phyloP scores from a whole-genome alignment of 306 rosid genomes.

The Potentilla sterilis region DNA sequence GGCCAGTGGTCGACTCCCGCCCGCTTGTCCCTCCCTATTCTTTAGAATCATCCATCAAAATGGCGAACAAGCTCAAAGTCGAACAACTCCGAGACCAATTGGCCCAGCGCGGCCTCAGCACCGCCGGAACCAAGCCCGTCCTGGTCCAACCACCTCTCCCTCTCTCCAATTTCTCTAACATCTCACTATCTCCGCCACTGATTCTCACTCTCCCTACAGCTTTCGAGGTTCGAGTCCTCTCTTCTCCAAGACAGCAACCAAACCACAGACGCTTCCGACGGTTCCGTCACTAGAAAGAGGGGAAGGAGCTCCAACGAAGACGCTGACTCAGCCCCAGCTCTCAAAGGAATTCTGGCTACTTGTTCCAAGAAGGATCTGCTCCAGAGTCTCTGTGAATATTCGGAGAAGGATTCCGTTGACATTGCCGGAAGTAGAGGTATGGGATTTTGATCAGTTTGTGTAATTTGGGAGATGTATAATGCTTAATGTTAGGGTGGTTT shows the following conservation, averaged over 20 bases:
- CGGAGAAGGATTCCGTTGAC: slow-evolving; percentile 17
- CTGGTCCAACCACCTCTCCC: slow-evolving; percentile 35
- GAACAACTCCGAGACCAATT: slow-evolving; percentile 73
- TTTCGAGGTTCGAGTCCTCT: slow-evolving; percentile 60
- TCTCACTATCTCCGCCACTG: background rate
- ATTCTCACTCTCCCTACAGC: slow-evolving; percentile 34
- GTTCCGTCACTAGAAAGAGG: slow-evolving; percentile 42
- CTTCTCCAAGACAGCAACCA: slow-evolving; percentile 41
- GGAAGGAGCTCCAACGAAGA: slow-evolving; percentile 31
- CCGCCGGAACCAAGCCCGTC: slow-evolving; percentile 65
- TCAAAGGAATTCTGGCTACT: slow-evolving; percentile 31
- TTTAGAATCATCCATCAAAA: slow-evolving; percentile 13
- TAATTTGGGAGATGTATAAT: background rate
- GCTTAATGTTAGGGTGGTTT: background rate
- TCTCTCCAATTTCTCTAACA: background rate
- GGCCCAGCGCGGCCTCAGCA: slow-evolving; percentile 63
- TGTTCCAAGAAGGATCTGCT: slow-evolving; percentile 47
- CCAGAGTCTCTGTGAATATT: slow-evolving; percentile 39
- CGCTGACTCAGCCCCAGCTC: slow-evolving; percentile 32
- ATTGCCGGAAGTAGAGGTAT: slow-evolving; percentile 29
- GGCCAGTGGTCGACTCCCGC: background rate
- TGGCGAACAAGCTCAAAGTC: slow-evolving; percentile 68
- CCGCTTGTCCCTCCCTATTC: background rate
- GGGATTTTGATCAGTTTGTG: background rate
- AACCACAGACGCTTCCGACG: slow-evolving; percentile 10